Base-by-base conservation (phyloP, 78 protist genomes). In the Dictyostelium purpureum region DNA sequence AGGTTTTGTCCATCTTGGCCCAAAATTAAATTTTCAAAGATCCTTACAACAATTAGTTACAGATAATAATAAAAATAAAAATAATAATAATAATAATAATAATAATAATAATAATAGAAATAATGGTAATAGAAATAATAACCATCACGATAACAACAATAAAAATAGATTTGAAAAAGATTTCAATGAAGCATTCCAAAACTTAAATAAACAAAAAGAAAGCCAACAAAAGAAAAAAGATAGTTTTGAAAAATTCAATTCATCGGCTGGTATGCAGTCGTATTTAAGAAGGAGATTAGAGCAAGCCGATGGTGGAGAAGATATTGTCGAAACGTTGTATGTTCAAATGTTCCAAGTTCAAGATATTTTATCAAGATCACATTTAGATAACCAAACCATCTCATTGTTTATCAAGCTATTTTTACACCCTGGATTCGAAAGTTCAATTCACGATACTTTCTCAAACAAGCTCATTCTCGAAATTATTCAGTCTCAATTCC, bases 341-440 rank as follows among this genome's bases (percentile, higher is more conserved):
- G 14, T 6, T 10, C 77, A 74, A 56, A 51, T 70, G 33, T 16
- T 12, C 19, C 40, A 61, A 24, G 37, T 82, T 6, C 31, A 74
- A 28, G 92, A 85, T 45, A 85, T 85, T 18, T 4, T 85, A 11
- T 1, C 28, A 4, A 51, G 92, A 54, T 4, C 24, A 1, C 5
- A 21, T 33, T 33, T 85, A 31, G 57, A 45, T 38, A 7, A 19
- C 0, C 7, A 18, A 24, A 47, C 47, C 0, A 45, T 73, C 0
- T 18, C 19, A 6, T 26, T 61, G 35, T 2, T 82, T 6, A 16
- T 82, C n/a, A 7, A 9, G 40, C 14, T 82, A 14, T 82, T 67
- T 49, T 33, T 42, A 6, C 88, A 79, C 43, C 6, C 26, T 9
- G 2, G 11, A 14, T 31, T 79, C 19, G 18, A 38, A 49, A 28